These are phyloP conservation scores for Pichia kluyveri DNA, from an alignment of 805 yeast species.

Conservation along the genomic window DNA sequence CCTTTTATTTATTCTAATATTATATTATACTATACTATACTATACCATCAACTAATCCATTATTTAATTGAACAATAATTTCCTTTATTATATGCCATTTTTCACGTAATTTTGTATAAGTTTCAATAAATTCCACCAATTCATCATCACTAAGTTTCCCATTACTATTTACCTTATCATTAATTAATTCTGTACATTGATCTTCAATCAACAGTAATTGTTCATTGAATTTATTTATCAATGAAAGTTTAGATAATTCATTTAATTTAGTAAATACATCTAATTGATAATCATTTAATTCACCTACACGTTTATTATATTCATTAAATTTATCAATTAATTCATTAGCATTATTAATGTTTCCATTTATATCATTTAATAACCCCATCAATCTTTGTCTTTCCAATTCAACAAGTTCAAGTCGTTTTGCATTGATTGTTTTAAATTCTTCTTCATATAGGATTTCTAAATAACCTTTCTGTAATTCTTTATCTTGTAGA, in stretches of 20 bases:
- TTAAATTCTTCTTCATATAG: slow-evolving; percentile 10
- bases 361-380: background rate
- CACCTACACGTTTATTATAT: slow-evolving; percentile 4
- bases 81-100: slow-evolving; percentile 38
- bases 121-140: slow-evolving; percentile 17
- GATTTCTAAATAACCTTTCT: slow-evolving; percentile 14
- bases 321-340: background rate
- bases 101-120: slow-evolving; percentile 33
- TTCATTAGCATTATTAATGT: too few species aligned
- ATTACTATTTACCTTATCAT: too few species aligned
- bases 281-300: slow-evolving; percentile 18
- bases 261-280: slow-evolving; percentile 23
- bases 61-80: slow-evolving; percentile 37
- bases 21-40: slow-evolving; percentile 10
- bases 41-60: slow-evolving; percentile 31
- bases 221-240: slow-evolving; percentile 22
- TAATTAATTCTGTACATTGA: background rate
- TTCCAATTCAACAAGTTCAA: slow-evolving; percentile 28
- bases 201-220: background rate
- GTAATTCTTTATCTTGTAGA: slow-evolving; percentile 9
- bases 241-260: slow-evolving; percentile 27
- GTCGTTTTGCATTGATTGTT: slow-evolving; percentile 7
- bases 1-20: slow-evolving; percentile 24
- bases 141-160: background rate
- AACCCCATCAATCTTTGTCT: too few species aligned